Conservation (phyloP, 2,329 filamentous ascomycete genomes). For the Scedosporium apiospermum region DNA sequence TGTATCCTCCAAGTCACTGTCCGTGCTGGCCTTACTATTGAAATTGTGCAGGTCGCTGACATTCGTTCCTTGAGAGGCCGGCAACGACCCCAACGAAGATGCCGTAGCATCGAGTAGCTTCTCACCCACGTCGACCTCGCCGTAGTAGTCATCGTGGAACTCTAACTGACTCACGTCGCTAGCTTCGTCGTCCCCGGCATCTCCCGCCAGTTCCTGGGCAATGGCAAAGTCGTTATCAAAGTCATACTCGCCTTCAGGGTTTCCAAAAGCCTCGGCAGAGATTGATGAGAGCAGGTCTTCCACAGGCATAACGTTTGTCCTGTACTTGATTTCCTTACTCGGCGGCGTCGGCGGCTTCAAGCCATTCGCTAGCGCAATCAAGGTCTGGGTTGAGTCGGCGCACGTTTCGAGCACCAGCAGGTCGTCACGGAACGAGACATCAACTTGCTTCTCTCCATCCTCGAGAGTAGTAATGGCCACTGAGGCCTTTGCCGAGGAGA, state of each 20-base stretch:
- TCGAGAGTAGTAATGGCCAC: conserved; percentile 50
- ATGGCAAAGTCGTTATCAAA: conserved; percentile 54
- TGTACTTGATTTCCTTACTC: conserved; percentile 74
- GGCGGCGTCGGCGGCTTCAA: conserved; percentile 77
- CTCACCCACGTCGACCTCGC: conserved; percentile 31
- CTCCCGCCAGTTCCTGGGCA: conserved; percentile 37
- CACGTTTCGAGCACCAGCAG: conserved; percentile 89
- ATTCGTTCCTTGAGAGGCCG: conserved; percentile 16
- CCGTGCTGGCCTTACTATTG: neutral
- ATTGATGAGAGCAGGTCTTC: conserved; percentile 86
- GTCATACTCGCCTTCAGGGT: conserved; percentile 50
- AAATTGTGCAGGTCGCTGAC: conserved; percentile 24
- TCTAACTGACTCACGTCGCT: conserved; percentile 25
- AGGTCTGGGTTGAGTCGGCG: conserved; percentile 90
- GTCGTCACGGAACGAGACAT: conserved; percentile 76
- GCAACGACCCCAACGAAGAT: conserved; percentile 6
- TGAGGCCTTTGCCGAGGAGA: conserved; percentile 67
- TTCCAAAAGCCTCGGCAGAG: conserved; percentile 71
- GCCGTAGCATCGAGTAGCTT: conserved; percentile 37
- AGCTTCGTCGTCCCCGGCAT: conserved; percentile 19
- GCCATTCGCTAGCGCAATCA: conserved; percentile 69
- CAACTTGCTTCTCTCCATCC: conserved; percentile 53
- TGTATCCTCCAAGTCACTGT: conserved; percentile 36
- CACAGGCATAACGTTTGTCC: conserved; percentile 77
- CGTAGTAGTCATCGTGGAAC: conserved; percentile 37